Evolutionary conservation across 2,329 filamentous ascomycete species (phyloP).

Genomic region (Paecilomyces sp.): DNA sequence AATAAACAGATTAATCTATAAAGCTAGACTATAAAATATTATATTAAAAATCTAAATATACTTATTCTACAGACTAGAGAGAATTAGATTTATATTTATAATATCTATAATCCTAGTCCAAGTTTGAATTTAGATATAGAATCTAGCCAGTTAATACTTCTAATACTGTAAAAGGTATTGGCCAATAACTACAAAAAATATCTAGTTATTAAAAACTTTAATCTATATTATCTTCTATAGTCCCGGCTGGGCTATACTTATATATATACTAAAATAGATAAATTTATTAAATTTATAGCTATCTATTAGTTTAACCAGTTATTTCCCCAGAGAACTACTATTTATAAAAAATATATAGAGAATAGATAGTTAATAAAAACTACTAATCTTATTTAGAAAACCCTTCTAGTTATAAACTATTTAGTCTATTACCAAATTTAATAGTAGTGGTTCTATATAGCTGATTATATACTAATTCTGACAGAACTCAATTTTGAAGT

Average conservation of each 20-base stretch:
- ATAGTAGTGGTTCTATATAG: too few species aligned
- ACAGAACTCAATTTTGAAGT: too few species aligned
- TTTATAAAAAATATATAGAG: background rate
- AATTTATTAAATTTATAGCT: background rate
- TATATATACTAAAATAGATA: background rate
- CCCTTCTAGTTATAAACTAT: background rate
- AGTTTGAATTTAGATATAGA: too few species aligned
- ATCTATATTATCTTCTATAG: constrained; percentile 4
- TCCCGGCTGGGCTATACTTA: background rate
- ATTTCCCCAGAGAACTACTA: constrained; percentile 1
- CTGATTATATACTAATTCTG: too few species aligned
- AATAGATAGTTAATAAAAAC: background rate
- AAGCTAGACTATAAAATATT: too few species aligned
- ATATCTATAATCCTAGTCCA: too few species aligned
- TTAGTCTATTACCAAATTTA: background rate
- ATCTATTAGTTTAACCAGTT: constrained; percentile 1
- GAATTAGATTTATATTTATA: too few species aligned
- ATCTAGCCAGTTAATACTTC: too few species aligned
- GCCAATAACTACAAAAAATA: background rate
- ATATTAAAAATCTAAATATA: too few species aligned
- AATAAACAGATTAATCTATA: too few species aligned
- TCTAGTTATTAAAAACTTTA: constrained; percentile 5
- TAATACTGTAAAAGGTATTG: background rate
- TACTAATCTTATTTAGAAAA: constrained; percentile 2
- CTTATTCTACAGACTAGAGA: too few species aligned